Base-by-base conservation (phyloP, 116 monocot species). In the Papilionanthe hybrid region DNA sequence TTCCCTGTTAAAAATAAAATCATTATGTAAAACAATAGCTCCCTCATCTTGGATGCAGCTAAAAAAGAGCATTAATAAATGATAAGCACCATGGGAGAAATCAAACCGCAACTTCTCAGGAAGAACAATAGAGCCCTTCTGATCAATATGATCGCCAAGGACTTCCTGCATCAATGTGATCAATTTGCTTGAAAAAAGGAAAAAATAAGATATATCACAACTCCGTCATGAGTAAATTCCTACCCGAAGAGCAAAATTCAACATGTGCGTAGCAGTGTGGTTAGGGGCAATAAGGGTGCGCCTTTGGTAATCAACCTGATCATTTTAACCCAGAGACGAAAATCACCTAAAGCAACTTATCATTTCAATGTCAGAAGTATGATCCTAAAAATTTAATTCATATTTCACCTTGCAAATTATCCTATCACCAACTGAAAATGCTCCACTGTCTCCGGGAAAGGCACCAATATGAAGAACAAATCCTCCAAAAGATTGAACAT, bases 181-280 rank as follows among this genome's bases (percentile, higher is more conserved):
- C 56, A 74, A 78, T 27, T 72, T 10, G 9, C 42, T 20, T 72
- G 18, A 20, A 17, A 22, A 4, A 57, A 30, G 20, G n/a, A n/a
- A 65, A 18, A 77, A 57, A 25, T 2, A 6, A 47, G 43, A 8
- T 37, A 77, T 6, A 53, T 53, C 71, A 76, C 42, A 29, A 68
- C 4, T 65, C 23, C 32, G 25, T n/a, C 9, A 42, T 53, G 17
- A 80, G n/a, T 60, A 72, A 20, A 12, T 73, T 29, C 86, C 82
- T 91, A 99, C 99, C 95, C 83, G 89, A n/a, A 99, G 90, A 72
- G 99, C 99, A 89, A 95, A 99, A 86, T 99, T 95, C 57, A 99
- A 86, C 90, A 99, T 95, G 81, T 99, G 99, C 50, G 99, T 99
- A 78, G 95, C 93, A 11, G 99, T 99, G 82, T 99, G 99, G 77